A percentile compares a stretch with the other conserved stretches of the same genome.
Evolutionary conservation across 495 filamentous ascomycete species (phyloP).

Genomic region (Talaromyces wortmannii): DNA sequence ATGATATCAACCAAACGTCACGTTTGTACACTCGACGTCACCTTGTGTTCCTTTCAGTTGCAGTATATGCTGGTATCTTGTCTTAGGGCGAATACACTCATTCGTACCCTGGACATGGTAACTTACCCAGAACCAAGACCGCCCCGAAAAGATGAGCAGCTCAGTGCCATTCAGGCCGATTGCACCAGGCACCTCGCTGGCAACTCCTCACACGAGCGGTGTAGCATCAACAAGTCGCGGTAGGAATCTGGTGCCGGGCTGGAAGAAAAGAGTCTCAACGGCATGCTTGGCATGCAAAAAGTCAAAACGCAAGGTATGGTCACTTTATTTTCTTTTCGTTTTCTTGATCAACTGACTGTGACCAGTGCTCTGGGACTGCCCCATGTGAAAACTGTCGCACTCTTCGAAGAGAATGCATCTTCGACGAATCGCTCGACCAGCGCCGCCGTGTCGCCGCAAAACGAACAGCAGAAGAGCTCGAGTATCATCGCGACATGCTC

Average conservation of each 20-base stretch:
- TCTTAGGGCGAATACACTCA: no score
- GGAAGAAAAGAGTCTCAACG: conserved; percentile 40
- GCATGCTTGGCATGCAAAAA: conserved; percentile 42
- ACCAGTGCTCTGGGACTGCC: conserved; percentile 33
- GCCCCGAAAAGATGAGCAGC: conserved; percentile 12
- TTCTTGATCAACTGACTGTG: background rate
- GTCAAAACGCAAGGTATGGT: conserved; percentile 35
- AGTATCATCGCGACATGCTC: conserved; percentile 34
- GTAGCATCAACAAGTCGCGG: conserved; percentile 9
- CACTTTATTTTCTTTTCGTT: background rate
- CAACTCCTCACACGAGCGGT: conserved; percentile 6
- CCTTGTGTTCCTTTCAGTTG: background rate
- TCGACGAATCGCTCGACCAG: conserved; percentile 41
- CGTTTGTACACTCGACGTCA: background rate
- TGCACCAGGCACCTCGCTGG: conserved; percentile 21
- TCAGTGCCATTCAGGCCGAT: conserved; percentile 16
- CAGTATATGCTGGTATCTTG: no score
- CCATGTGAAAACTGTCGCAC: conserved; percentile 37
- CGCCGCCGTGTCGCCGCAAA: conserved; percentile 42
- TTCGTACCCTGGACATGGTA: no score
- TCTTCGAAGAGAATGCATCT: conserved; percentile 33
- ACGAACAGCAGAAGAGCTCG: conserved; percentile 36
- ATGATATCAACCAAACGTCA: conserved; percentile 9
- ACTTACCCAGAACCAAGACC: no score
- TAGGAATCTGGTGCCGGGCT: conserved; percentile 10